Conservation (phyloP, 768 basidiomycete species). For the Pulveroboletus sp. region DNA sequence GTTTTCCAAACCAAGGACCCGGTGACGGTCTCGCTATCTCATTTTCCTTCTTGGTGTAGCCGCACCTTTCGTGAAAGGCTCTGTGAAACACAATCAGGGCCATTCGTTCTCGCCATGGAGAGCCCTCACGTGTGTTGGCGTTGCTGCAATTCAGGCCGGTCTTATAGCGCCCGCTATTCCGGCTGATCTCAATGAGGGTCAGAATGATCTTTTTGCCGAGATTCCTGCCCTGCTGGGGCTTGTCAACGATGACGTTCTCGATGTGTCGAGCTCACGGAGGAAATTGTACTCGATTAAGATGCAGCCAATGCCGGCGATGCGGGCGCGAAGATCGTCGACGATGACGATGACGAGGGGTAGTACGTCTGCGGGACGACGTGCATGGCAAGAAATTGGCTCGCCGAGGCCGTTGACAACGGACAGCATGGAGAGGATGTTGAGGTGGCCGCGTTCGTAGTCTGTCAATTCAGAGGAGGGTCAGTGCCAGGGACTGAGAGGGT, state of each 20-base stretch:
- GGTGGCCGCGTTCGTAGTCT: constrained; percentile 80
- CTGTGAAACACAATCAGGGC: constrained; percentile 15
- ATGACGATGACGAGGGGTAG: constrained; percentile 85
- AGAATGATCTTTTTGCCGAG: constrained; percentile 85
- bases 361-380: constrained; percentile 61
- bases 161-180: constrained; percentile 85
- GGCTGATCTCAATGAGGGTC: constrained; percentile 79
- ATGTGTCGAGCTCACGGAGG: constrained; percentile 85
- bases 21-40: constrained; percentile 67
- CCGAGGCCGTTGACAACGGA: constrained; percentile 67
- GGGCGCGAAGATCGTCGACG: constrained; percentile 66
- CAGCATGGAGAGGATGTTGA: constrained; percentile 72
- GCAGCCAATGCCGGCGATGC: constrained; percentile 78
- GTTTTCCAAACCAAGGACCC: not conserved
- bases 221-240: constrained; percentile 85
- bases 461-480: constrained; percentile 54
- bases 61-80: constrained; percentile 99
- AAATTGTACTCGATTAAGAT: constrained; percentile 95
- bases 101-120: not conserved
- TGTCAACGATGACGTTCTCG: constrained; percentile 97
- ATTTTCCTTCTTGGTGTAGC: constrained; percentile 83
- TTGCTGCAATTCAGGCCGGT: constrained; percentile 95
- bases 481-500: not conserved
- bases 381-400: constrained; percentile 62
- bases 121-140: constrained; percentile 79